These are phyloP conservation scores for Gossypium stocksii DNA, from an alignment of 345 rosid species.

Conservation along the genomic window DNA sequence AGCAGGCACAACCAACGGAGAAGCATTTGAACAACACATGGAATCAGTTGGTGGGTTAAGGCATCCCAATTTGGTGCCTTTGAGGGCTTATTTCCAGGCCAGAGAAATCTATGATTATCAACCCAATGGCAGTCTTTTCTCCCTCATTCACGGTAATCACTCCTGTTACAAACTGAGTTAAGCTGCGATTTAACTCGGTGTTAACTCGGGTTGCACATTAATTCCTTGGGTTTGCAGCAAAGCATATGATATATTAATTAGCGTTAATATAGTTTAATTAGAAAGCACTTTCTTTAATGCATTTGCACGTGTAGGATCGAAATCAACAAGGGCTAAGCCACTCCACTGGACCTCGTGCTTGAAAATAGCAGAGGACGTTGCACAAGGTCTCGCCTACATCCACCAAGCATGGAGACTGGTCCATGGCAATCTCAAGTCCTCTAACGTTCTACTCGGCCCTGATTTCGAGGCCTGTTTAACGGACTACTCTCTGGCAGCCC, in stretches of 20 bases:
- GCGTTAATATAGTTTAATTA: neutral
- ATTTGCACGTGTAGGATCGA: conserved; percentile 51
- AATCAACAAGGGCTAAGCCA: conserved; percentile 75
- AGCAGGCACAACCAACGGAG: conserved; percentile 52
- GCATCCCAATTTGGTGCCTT: conserved; percentile 91
- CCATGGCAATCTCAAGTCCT: conserved; percentile 86
- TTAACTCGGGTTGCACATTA: neutral
- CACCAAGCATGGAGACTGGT: conserved; percentile 95
- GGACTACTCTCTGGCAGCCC: conserved; percentile 70
- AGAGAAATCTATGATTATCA: conserved; percentile 75
- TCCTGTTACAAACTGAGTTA: neutral
- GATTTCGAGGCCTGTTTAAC: conserved; percentile 85
- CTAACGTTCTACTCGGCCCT: conserved; percentile 77
- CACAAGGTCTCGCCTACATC: conserved; percentile 88
- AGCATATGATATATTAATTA: neutral
- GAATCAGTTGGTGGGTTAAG: conserved; percentile 89
- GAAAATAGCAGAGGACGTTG: conserved; percentile 88
- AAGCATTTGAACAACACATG: conserved; percentile 76
- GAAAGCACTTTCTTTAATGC: neutral
- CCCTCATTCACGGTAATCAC: conserved; percentile 71
- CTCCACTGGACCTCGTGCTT: conserved; percentile 94
- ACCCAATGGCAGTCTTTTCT: conserved; percentile 88
- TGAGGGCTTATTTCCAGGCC: conserved; percentile 82
- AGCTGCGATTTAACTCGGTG: neutral
- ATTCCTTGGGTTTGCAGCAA: neutral